A percentile compares a stretch with the other conserved stretches of the same genome.
Evolutionary conservation across 305 asterid genomes (phyloP).

Genomic region (Andrographis paniculata): DNA sequence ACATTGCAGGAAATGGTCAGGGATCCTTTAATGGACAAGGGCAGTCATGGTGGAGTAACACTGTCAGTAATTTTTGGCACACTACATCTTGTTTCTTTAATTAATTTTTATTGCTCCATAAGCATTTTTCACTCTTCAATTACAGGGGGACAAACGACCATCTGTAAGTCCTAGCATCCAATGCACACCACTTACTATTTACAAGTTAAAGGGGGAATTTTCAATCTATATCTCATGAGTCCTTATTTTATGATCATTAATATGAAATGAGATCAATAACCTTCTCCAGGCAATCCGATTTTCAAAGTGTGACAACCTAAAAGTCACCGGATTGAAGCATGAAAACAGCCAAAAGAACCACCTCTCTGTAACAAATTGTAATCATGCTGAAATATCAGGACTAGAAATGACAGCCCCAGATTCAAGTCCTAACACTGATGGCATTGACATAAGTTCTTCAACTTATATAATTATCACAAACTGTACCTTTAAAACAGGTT

Average conservation of each 20-base stretch:
- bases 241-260: too few relatives aligned
- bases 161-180: constrained; percentile 18
- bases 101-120: too few relatives aligned
- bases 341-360: constrained; percentile 27
- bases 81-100: too few relatives aligned
- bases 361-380: constrained; percentile 14
- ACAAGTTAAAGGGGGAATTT: too few relatives aligned
- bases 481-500: constrained; percentile 30
- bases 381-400: constrained; percentile 12
- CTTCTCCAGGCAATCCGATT: constrained; percentile 29
- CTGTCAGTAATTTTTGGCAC: too few relatives aligned
- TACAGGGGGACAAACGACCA: constrained; percentile 21
- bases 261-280: too few relatives aligned
- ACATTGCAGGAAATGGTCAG: constrained; percentile 22
- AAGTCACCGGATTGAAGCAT: constrained; percentile 25
- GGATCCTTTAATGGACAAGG: constrained; percentile 39
- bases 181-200: too few relatives aligned
- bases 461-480: constrained; percentile 17
- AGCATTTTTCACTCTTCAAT: background rate
- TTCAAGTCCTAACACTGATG: constrained; percentile 38
- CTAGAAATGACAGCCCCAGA: constrained; percentile 28
- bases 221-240: too few relatives aligned
- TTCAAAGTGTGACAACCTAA: constrained; percentile 19
- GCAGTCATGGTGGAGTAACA: constrained; percentile 41
- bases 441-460: constrained; percentile 28